Conservation (phyloP, 2,329 filamentous ascomycete species). For the Xylariaceae sp. region DNA sequence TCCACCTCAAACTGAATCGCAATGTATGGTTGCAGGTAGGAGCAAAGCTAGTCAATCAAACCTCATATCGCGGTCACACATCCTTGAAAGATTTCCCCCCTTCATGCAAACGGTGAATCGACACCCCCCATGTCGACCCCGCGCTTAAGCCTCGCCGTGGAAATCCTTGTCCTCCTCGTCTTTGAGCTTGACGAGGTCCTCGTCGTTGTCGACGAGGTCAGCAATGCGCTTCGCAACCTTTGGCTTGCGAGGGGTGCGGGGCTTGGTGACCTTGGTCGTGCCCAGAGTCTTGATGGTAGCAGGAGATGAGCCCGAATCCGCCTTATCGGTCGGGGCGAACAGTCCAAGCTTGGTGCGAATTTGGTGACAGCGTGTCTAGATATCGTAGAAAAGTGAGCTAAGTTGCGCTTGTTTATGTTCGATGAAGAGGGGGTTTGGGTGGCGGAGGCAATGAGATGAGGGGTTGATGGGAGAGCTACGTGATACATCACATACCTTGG, state of each 20-base stretch:
- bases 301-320: neutral
- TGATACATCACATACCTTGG: slow-evolving; percentile 19
- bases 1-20: no score
- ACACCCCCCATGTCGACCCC: no score
- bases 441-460: neutral
- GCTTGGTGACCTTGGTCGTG: slow-evolving; percentile 10
- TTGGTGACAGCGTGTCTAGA: slow-evolving; percentile 9
- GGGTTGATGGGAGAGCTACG: neutral
- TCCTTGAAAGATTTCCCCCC: neutral
- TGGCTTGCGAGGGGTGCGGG: neutral
- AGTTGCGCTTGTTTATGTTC: neutral
- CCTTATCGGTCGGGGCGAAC: neutral
- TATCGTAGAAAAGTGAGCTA: neutral
- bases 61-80: no score
- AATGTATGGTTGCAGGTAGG: no score
- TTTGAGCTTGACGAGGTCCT: neutral
- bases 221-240: neutral
- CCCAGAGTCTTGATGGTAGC: neutral
- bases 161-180: neutral
- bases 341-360: slow-evolving; percentile 15
- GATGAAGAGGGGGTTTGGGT: neutral
- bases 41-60: no score
- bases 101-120: neutral
- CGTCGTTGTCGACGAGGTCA: neutral
- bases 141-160: neutral